Conservation (phyloP, 345 rosid species). For the Pelargonium nanum region DNA sequence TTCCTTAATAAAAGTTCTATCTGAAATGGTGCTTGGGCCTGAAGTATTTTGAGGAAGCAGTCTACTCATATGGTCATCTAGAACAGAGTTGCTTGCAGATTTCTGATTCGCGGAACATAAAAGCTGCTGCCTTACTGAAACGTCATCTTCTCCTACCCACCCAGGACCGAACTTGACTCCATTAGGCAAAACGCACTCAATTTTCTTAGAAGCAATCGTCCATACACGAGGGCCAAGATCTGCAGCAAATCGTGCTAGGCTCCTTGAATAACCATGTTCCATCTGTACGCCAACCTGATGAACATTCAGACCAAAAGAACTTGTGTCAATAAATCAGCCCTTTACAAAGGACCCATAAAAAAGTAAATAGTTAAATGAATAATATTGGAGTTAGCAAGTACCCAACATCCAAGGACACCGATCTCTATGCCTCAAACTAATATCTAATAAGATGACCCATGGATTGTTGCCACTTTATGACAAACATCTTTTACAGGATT, state of each 20-base stretch:
- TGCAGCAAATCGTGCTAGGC: constrained; percentile 79
- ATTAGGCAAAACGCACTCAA: constrained; percentile 42
- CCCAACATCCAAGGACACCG: neutral
- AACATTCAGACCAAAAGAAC: constrained; percentile 8
- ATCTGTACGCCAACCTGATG: constrained; percentile 70
- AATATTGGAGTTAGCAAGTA: neutral
- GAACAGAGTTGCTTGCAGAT: constrained; percentile 15
- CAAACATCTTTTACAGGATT: neutral
- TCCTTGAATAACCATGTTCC: constrained; percentile 76
- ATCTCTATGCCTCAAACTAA: neutral
- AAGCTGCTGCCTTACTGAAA: constrained; percentile 23
- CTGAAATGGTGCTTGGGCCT: constrained; percentile 25
- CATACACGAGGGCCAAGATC: constrained; percentile 76
- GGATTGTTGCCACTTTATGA: neutral
- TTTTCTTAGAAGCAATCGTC: constrained; percentile 67
- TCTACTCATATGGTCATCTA: constrained; percentile 34
- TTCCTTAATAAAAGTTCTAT: constrained; percentile 18
- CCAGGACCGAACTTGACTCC: constrained; percentile 64
- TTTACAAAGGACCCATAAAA: neutral
- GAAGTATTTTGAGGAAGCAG: constrained; percentile 31
- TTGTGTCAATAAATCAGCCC: neutral
- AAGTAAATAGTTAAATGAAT: neutral
- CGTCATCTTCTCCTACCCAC: constrained; percentile 67
- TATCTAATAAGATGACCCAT: neutral
- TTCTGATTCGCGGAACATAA: constrained; percentile 18